A percentile compares a stretch with the other conserved stretches of the same genome.
Evolutionary conservation across 2,329 filamentous ascomycete species (phyloP).

Genomic region (Fusarium xylarioides): DNA sequence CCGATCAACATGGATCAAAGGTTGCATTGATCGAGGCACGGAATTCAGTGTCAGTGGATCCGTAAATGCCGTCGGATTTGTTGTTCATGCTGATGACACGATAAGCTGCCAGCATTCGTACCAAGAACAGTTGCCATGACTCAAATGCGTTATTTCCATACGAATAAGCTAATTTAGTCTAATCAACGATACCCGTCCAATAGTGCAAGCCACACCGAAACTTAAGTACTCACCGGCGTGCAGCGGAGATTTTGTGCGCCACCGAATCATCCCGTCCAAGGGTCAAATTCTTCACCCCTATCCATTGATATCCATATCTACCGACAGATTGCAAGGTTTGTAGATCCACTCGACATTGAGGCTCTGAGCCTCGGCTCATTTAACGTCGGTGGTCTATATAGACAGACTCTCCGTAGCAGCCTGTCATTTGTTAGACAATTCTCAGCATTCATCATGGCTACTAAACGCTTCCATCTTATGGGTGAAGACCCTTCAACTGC

Average conservation of each 20-base stretch:
- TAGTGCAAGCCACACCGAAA: background rate
- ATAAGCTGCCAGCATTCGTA: background rate
- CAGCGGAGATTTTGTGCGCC: constrained; percentile 17
- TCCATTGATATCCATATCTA: constrained; percentile 4
- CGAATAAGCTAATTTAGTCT: background rate
- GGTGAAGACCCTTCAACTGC: constrained; percentile 51
- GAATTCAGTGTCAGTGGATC: constrained; percentile 1
- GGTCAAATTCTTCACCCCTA: constrained; percentile 18
- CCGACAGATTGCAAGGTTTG: constrained; percentile 16
- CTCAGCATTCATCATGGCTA: constrained; percentile 44
- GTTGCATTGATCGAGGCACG: constrained; percentile 19
- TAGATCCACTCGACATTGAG: constrained; percentile 1
- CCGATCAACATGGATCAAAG: constrained; percentile 4
- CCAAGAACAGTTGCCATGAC: background rate
- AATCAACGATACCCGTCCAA: background rate
- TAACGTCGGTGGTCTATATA: constrained; percentile 20
- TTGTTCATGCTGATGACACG: background rate
- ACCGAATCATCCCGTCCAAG: constrained; percentile 7
- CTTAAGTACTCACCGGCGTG: background rate
- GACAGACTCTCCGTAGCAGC: background rate
- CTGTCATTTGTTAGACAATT: background rate
- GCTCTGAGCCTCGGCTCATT: constrained; percentile 16
- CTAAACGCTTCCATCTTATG: constrained; percentile 53
- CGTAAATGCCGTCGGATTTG: background rate
- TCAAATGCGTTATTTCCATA: background rate